Evolutionary conservation across 1,284 basidiomycete species (phyloP).

Genomic region (Pseudozyma flocculosa): DNA sequence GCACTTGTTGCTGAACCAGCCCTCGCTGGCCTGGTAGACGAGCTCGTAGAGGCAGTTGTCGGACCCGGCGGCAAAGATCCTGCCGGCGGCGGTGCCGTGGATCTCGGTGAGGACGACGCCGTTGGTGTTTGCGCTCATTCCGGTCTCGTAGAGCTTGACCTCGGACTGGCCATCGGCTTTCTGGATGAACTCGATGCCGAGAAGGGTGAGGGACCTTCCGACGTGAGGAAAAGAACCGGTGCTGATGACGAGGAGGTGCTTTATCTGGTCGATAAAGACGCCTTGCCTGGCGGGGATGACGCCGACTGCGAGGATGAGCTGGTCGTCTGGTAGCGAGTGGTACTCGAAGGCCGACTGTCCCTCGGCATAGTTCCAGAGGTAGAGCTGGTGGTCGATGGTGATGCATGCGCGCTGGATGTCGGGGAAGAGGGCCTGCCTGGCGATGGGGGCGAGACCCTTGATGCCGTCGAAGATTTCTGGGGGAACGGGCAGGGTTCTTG

Average conservation of each 20-base stretch:
- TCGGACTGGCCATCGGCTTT: constrained; percentile 44
- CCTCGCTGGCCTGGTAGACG: constrained; percentile 84
- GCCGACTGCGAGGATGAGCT: constrained; percentile 70
- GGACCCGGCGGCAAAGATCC: constrained; percentile 84
- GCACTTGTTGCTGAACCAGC: constrained; percentile 80
- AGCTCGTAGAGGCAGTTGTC: constrained; percentile 91
- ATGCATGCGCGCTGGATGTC: constrained; percentile 95
- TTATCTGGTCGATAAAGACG: constrained; percentile 91
- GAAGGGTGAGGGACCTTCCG: constrained; percentile 75
- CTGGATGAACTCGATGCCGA: constrained; percentile 70
- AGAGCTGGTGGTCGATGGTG: constrained; percentile 87
- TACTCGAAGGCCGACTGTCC: constrained; percentile 85
- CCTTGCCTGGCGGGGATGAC: constrained; percentile 58
- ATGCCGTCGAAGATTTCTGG: constrained; percentile 46
- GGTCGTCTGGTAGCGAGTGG: constrained; percentile 84
- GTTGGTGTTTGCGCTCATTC: constrained; percentile 75
- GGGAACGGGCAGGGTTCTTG: constrained; percentile 45
- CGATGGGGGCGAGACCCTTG: constrained; percentile 41
- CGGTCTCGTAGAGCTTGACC: constrained; percentile 86
- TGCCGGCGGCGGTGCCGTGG: constrained; percentile 74
- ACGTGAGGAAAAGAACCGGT: constrained; percentile 61
- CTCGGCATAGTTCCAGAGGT: constrained; percentile 94
- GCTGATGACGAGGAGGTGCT: constrained; percentile 83
- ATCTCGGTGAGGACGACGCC: constrained; percentile 75
- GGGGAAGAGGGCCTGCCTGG: constrained; percentile 72